phyloP scores from a whole-genome alignment of 352 stramenopile genomes.

The Elongisporangium undulatum region DNA sequence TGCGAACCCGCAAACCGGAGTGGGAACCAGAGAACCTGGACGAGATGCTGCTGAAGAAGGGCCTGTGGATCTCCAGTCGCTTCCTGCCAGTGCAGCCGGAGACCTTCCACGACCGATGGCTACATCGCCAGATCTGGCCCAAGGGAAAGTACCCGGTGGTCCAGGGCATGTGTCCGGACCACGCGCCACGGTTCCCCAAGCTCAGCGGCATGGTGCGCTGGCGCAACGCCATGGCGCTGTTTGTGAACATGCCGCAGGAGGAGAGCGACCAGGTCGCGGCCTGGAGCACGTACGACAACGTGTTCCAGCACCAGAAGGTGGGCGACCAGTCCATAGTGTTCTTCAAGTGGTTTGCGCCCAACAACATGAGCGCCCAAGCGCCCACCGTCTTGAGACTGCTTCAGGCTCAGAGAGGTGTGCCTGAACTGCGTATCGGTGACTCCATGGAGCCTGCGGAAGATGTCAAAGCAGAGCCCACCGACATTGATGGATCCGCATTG shows the following conservation, averaged over 20 bases:
- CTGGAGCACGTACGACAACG: conserved; percentile 33
- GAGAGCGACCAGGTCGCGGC: conserved; percentile 6
- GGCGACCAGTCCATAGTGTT: conserved; percentile 17
- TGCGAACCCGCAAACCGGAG: not conserved
- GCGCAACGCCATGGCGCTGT: conserved; percentile 49
- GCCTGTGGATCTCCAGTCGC: conserved; percentile 9
- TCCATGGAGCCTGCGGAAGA: conserved; percentile 22
- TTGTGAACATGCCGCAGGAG: conserved; percentile 38
- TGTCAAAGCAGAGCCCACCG: conserved; percentile 1
- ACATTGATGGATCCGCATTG: not conserved
- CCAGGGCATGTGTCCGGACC: conserved; percentile 31
- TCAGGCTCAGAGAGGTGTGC: conserved; percentile 14
- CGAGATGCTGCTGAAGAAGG: not conserved
- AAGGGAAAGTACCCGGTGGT: conserved; percentile 45
- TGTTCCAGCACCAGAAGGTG: conserved; percentile 29
- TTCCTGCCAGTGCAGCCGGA: conserved; percentile 30
- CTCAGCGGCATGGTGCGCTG: conserved; percentile 50
- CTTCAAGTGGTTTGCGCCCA: conserved; percentile 59
- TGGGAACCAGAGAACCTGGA: not conserved
- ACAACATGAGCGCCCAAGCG: conserved; percentile 19
- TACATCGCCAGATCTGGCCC: conserved; percentile 51
- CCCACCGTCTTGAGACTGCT: conserved; percentile 27
- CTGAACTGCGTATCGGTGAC: conserved; percentile 8
- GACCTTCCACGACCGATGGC: conserved; percentile 37
- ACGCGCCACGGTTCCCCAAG: conserved; percentile 22